phyloP scores from a whole-genome alignment of 2,329 filamentous ascomycete genomes.

The Colletotrichum shisoi region DNA sequence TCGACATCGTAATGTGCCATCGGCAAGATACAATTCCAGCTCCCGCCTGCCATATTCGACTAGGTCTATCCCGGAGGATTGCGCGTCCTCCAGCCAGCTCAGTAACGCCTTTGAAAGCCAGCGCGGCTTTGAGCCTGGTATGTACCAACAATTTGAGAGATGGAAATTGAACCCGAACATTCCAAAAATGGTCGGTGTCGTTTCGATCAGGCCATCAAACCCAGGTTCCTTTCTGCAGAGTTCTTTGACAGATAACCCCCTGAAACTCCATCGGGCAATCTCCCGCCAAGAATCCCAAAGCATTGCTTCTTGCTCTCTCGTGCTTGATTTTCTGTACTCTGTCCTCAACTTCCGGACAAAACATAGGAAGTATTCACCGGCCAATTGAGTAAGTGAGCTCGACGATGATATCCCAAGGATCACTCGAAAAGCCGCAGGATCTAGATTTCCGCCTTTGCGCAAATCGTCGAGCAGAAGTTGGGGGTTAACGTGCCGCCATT shows the following conservation, averaged over 20 bases:
- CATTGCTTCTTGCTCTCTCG: accelerated
- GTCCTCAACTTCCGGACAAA: too few relatives aligned
- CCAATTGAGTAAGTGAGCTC: accelerated
- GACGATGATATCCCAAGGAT: background rate
- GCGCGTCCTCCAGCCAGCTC: background rate
- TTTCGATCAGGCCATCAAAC: accelerated
- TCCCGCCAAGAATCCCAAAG: background rate
- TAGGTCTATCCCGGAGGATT: background rate
- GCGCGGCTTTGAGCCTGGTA: background rate
- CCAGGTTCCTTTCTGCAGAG: background rate
- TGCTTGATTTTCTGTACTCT: background rate
- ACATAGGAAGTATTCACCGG: accelerated
- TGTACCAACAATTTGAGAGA: background rate
- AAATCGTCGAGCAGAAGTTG: background rate
- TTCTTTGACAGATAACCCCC: background rate
- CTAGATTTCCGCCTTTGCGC: background rate
- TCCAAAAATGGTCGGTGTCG: background rate
- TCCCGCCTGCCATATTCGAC: slow-evolving; percentile 12
- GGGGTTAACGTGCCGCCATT: accelerated
- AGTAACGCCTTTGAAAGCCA: accelerated
- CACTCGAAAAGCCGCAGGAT: background rate
- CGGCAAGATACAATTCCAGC: background rate
- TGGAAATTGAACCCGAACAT: background rate
- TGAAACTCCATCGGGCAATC: background rate
- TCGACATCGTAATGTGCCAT: accelerated